These are phyloP conservation scores for Pistacia integerrima DNA, from an alignment of 345 rosid genomes.

Conservation along the genomic window DNA sequence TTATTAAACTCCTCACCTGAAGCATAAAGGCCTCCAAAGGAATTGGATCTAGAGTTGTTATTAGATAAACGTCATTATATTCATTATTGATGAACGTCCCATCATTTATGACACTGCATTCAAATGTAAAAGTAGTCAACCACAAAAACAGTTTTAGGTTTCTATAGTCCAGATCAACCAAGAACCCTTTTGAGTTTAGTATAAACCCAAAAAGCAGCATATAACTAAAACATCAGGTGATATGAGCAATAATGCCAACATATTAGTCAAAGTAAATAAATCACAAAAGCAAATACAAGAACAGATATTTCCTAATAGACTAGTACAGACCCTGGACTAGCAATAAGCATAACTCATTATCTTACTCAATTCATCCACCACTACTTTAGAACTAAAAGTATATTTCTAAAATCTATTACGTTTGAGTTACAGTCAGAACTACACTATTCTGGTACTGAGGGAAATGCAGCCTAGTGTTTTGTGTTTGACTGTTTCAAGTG, in stretches of 20 bases:
- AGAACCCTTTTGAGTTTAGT: not conserved
- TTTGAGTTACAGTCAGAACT: not conserved
- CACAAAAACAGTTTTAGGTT: not conserved
- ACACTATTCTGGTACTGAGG: not conserved
- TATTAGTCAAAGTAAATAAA: not conserved
- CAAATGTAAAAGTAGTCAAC: conserved; percentile 11
- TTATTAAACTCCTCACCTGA: conserved; percentile 58
- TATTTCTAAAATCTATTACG: not conserved
- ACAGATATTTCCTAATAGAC: not conserved
- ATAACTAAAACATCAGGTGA: not conserved
- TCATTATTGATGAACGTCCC: conserved; percentile 90
- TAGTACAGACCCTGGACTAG: not conserved
- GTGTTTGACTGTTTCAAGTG: not conserved
- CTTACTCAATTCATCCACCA: not conserved
- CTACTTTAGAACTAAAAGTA: not conserved
- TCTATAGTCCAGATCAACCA: not conserved
- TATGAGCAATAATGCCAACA: not conserved
- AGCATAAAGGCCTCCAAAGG: conserved; percentile 90
- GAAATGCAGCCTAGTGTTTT: not conserved
- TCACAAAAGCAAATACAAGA: not conserved
- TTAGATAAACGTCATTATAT: conserved; percentile 82
- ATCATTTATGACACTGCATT: conserved; percentile 70
- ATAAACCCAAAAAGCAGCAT: not conserved
- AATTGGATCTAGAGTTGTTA: conserved; percentile 76
- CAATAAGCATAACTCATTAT: not conserved